Evolutionary conservation across 2,329 filamentous ascomycete species (phyloP).

Genomic region (Scytalidium lignicola): DNA sequence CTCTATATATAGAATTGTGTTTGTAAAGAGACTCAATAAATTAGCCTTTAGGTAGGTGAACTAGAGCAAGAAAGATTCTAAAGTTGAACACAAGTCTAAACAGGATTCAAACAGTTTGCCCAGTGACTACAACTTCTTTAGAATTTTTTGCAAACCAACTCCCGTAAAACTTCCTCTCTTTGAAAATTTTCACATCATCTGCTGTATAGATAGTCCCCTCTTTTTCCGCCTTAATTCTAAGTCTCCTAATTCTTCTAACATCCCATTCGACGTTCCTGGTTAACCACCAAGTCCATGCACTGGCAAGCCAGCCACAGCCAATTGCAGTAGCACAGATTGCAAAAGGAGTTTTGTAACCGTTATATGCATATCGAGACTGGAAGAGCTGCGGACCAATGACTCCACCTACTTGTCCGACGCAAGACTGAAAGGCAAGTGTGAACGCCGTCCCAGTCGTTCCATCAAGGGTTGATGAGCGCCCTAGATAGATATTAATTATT

Average conservation of each 20-base stretch:
- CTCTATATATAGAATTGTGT: too few species aligned
- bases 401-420: constrained; percentile 39
- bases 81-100: too few species aligned
- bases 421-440: constrained; percentile 37
- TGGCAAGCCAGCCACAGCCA: constrained; percentile 31
- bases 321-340: constrained; percentile 32
- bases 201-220: constrained; percentile 23
- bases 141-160: neutral
- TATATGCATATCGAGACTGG: constrained; percentile 34
- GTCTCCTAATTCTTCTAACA: constrained; percentile 26
- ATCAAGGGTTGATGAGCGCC: constrained; percentile 35
- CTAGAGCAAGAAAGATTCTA: too few species aligned
- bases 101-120: neutral
- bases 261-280: constrained; percentile 36
- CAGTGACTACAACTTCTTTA: neutral
- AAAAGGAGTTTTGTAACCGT: constrained; percentile 34
- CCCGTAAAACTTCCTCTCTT: constrained; percentile 17
- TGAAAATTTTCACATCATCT: constrained; percentile 25
- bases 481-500: constrained; percentile 4
- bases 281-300: constrained; percentile 36
- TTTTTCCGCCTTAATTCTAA: constrained; percentile 25
- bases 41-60: too few species aligned
- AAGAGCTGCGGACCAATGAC: constrained; percentile 40
- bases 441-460: constrained; percentile 41
- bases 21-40: too few species aligned